Conservation (phyloP, 805 yeast genomes). For the Myxozyma neglecta region DNA sequence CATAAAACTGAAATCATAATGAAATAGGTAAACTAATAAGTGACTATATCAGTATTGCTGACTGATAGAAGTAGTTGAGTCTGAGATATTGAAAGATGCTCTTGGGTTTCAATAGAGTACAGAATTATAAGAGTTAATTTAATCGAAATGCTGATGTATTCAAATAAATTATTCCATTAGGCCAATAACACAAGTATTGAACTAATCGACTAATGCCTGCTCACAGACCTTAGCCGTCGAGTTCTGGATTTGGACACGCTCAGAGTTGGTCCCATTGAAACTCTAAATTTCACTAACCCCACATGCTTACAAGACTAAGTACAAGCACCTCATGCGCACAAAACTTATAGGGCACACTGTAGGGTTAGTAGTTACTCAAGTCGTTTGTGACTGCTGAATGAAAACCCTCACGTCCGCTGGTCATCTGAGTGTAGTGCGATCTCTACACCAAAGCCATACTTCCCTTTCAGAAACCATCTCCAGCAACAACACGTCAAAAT, state of each 20-base stretch:
- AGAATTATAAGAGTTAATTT: too few species aligned
- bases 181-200: too few species aligned
- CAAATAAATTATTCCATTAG: too few species aligned
- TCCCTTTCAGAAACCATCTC: constrained; percentile 9
- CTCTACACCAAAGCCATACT: constrained; percentile 1
- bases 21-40: not conserved
- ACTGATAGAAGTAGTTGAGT: too few species aligned
- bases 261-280: not conserved
- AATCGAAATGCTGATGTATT: too few species aligned
- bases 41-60: not conserved
- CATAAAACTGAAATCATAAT: constrained; percentile 21
- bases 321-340: not conserved
- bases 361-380: not conserved
- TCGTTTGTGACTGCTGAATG: constrained; percentile 12
- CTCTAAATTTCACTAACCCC: not conserved
- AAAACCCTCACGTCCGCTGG: not conserved
- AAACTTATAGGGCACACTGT: not conserved
- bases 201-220: too few species aligned
- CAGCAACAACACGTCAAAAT: constrained; percentile 52
- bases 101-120: too few species aligned
- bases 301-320: not conserved
- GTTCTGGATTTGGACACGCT: not conserved
- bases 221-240: too few species aligned
- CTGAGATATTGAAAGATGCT: too few species aligned
- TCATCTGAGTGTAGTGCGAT: not conserved